Evolutionary conservation across 1,284 basidiomycete species (phyloP).

Genomic region (Sanguinoderma infundibulare): DNA sequence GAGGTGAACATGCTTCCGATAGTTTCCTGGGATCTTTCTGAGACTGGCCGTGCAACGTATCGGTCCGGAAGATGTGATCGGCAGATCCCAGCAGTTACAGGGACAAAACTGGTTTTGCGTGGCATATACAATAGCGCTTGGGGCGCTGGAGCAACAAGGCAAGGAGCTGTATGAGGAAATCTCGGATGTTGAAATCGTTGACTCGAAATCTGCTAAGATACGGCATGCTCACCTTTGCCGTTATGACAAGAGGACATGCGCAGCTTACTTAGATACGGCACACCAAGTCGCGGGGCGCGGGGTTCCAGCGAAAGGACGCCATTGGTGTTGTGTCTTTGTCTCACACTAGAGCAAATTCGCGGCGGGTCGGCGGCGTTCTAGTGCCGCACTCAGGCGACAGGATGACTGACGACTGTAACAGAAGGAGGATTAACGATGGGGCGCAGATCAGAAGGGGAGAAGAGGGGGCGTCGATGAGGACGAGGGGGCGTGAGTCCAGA

Average conservation of each 20-base stretch:
- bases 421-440: conserved; percentile 1
- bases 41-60: conserved; percentile 3
- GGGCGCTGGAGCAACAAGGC: conserved; percentile 9
- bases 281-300: background rate
- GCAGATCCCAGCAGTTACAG: background rate
- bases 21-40: conserved; percentile 8
- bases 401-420: too few relatives aligned
- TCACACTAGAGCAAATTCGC: background rate
- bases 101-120: conserved; percentile 11
- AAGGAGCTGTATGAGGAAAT: conserved; percentile 3
- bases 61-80: conserved; percentile 27
- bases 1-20: conserved; percentile 13
- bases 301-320: background rate
- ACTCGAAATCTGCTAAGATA: conserved; percentile 6
- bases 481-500: conserved; percentile 2
- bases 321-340: background rate
- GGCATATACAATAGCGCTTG: conserved; percentile 15
- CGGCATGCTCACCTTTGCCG: background rate
- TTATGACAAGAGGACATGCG: background rate
- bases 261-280: background rate
- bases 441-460: conserved; percentile 8
- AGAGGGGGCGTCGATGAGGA: background rate
- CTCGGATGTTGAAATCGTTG: conserved; percentile 1
- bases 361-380: background rate
- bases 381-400: too few relatives aligned